Evolutionary conservation across 75 land plant species (phyloP).

Genomic region (Picea glauca): DNA sequence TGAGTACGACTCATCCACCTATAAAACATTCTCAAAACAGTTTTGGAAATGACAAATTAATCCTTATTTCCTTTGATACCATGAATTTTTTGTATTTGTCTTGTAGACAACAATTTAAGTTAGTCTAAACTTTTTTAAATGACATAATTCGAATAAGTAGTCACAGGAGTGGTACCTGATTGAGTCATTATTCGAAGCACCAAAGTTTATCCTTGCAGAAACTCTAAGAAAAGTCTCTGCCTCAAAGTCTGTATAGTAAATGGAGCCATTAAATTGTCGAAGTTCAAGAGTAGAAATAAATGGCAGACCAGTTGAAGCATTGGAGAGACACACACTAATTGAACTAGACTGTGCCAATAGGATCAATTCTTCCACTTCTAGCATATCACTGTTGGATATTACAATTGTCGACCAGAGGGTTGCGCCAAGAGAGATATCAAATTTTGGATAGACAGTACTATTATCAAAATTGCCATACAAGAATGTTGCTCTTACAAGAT

Average conservation of each 20-base stretch:
- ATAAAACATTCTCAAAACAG: not conserved
- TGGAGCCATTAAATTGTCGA: constrained; percentile 62
- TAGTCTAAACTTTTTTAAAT: not conserved
- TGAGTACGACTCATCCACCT: not conserved
- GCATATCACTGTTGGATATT: constrained; percentile 46
- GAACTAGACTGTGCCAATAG: constrained; percentile 46
- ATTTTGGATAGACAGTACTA: constrained; percentile 57
- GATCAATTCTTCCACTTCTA: constrained; percentile 40
- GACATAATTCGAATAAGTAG: constrained; percentile 14
- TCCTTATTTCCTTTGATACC: not conserved
- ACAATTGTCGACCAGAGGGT: constrained; percentile 72
- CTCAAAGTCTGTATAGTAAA: constrained; percentile 49
- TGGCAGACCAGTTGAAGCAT: constrained; percentile 67
- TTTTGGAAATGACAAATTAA: not conserved
- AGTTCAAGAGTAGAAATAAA: constrained; percentile 83
- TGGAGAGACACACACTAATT: constrained; percentile 64
- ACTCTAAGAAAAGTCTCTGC: constrained; percentile 42
- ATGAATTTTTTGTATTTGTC: not conserved
- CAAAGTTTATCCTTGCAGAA: constrained; percentile 73
- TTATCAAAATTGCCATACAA: constrained; percentile 80
- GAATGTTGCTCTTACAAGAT: constrained; percentile 75
- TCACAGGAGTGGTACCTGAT: constrained; percentile 37
- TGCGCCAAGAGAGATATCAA: constrained; percentile 72
- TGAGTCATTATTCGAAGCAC: constrained; percentile 42
- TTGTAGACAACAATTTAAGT: not conserved